phyloP scores from a whole-genome alignment of 2,329 filamentous ascomycete genomes.

The Aureobasidium sp. region DNA sequence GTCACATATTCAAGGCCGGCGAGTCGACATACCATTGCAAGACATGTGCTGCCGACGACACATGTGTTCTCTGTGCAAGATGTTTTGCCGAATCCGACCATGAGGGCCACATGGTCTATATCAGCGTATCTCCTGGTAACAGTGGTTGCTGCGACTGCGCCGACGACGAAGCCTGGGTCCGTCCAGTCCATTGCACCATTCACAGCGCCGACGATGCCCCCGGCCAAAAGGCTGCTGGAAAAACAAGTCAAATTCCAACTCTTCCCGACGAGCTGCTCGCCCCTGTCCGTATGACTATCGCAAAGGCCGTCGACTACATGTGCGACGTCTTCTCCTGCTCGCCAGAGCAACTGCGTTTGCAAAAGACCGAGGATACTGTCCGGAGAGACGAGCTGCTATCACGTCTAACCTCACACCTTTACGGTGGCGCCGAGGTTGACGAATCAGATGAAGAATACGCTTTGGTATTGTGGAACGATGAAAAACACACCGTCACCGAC shows the following conservation, averaged over 20 bases:
- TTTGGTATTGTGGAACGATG: constrained; percentile 91
- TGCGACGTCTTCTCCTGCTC: constrained; percentile 98
- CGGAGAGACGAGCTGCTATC: constrained; percentile 73
- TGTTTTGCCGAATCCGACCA: constrained; percentile 97
- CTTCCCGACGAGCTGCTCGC: constrained; percentile 69
- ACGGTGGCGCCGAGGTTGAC: constrained; percentile 51
- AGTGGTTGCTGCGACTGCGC: constrained; percentile 97
- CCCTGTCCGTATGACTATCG: constrained; percentile 78
- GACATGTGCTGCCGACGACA: constrained; percentile 90
- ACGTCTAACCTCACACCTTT: constrained; percentile 68
- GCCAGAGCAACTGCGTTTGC: constrained; percentile 82
- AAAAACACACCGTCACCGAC: constrained; percentile 93
- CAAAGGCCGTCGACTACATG: constrained; percentile 82
- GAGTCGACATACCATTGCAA: constrained; percentile 93
- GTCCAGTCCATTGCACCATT: constrained; percentile 85
- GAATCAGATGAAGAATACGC: constrained; percentile 66
- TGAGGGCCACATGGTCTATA: constrained; percentile 82
- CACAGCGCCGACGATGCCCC: constrained; percentile 56
- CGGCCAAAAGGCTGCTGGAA: constrained; percentile 45
- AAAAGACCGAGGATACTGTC: constrained; percentile 78
- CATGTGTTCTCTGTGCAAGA: constrained; percentile 85
- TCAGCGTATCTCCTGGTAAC: constrained; percentile 81
- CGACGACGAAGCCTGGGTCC: constrained; percentile 87
- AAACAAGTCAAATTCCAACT: constrained; percentile 36
- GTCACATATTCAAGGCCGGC: constrained; percentile 91